Base-by-base conservation (phyloP, 768 basidiomycete genomes). In the Rhodotorula sphaerocarpa region DNA sequence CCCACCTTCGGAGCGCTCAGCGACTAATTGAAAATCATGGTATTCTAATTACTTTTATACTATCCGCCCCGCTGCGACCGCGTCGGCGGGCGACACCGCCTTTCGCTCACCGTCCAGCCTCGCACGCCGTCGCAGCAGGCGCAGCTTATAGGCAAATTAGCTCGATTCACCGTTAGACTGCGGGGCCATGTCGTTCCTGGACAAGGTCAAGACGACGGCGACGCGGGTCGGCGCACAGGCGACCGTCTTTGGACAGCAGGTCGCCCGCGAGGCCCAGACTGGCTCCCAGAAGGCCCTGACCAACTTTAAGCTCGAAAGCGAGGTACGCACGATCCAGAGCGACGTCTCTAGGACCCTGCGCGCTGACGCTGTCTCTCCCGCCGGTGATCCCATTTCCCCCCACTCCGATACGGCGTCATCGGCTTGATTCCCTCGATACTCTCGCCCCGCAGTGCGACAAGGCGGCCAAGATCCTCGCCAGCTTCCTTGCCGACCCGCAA, bases 401-500 rank as follows among this genome's bases (percentile, higher is more conserved):
- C 50, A 7, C 23, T 36, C 50, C 7, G 45, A 23, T 5, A 15
- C n/a, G 41, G 36, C 36, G 36, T 16, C 9, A 39, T 10, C 36
- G n/a, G n/a, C n/a, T n/a, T n/a, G n/a, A n/a, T 12, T 7, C 33
- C 43, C 30, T 23, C 50, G 50, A 33, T 7, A 39, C 36, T 9
- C 36, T 39, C 36, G 36, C 16, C 27, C 25, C 41, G 55, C 39
- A 66, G 62, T 62, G 63, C 55, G 25, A 34, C 63, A 95, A 95
- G 74, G 89, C 91, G 0, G 90, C 91, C 21, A 88, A 86, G 76
- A 96, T 93, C 71, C 77, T 96, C 34, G 84, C 83, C 65, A 84
- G 83, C 67, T 96, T 96, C 80, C 33, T 72, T 36, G 91, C 92
- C 63, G 85, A 93, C 76, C 92, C 93, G 21, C 80, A 82, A 39